Base-by-base conservation (phyloP, 2,329 filamentous ascomycete genomes). In the Aspergillus phoenicis region DNA sequence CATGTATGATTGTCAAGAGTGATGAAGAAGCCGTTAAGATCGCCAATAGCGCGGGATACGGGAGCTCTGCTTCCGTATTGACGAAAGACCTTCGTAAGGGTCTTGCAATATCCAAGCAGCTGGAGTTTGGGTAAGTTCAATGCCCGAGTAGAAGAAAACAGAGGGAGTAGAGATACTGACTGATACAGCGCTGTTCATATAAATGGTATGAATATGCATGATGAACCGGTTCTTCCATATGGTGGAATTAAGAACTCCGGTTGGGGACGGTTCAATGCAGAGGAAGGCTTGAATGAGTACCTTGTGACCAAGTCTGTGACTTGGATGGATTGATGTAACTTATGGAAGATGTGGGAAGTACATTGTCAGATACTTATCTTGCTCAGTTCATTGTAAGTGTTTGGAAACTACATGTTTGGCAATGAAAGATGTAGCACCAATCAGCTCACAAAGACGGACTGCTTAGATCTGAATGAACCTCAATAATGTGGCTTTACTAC, bases 31-130 rank as follows among this genome's bases (percentile, higher is more conserved):
- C 89, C 0, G 77, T 94, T 30, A 78, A 81, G 15, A 80, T 94
- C 13, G 89, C 90, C 5, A 95, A 96, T 71, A 88, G 93, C 64
- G 91, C 88, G 8, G 89, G 91, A 47, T 94, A 92, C 71, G 91
- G 91, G 1, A 81, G 95, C 4, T 81, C 82, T 2, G 84, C 87
- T 1, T 83, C 90, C 0, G 84, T 95, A 1, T 95, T 93, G 72
- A 91, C 90, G 0, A 80, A 85, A 65, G 86, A 91, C 72, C 74
- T 93, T 54, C 73, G 81, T 17, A 78, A 79, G 55, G 87, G 81
- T 0, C 72, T 90, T 63, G 78, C 83, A 1, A 73, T 90, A 41
- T 87, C 87, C 2, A 81, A 77, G 64, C 78, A 80, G 61, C 85
- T 90, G 64, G 86, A 93, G 73, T 84, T 84, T 39, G 91, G 88